Conservation (phyloP, 2,329 filamentous ascomycete species). For the Bipolaris gigantea region DNA sequence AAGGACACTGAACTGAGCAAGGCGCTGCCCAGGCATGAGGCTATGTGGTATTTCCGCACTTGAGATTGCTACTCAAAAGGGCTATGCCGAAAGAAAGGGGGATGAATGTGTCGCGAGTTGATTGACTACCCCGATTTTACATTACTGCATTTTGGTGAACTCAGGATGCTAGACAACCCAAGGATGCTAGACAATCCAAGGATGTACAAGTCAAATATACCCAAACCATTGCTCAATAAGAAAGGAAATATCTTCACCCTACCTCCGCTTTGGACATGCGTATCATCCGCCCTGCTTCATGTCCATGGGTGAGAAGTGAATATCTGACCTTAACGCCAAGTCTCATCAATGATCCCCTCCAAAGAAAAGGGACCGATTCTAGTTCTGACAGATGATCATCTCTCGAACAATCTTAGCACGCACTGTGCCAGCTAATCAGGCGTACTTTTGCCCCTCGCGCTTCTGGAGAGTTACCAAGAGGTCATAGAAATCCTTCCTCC, state of each 20-base stretch:
- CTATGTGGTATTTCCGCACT: not conserved
- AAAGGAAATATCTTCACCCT: not conserved
- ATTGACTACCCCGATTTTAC: too few species aligned
- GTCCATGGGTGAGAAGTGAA: not conserved
- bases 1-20: not conserved
- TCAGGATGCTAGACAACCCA: not conserved
- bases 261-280: too few species aligned
- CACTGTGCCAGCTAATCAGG: not conserved
- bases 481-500: slow-evolving; percentile 48
- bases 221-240: too few species aligned
- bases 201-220: not conserved
- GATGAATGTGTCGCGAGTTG: too few species aligned
- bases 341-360: not conserved
- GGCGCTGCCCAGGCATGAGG: not conserved
- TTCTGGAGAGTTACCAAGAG: slow-evolving; percentile 39
- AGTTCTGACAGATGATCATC: too few species aligned
- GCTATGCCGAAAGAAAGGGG: too few species aligned
- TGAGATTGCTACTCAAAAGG: not conserved
- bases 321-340: not conserved
- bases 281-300: not conserved
- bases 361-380: not conserved
- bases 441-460: slow-evolving; percentile 9
- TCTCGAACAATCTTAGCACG: not conserved
- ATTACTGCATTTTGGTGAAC: not conserved
- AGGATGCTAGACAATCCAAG: not conserved